Evolutionary conservation across 169 alveolate species (phyloP).

Genomic region (Miamiensis avidus): DNA sequence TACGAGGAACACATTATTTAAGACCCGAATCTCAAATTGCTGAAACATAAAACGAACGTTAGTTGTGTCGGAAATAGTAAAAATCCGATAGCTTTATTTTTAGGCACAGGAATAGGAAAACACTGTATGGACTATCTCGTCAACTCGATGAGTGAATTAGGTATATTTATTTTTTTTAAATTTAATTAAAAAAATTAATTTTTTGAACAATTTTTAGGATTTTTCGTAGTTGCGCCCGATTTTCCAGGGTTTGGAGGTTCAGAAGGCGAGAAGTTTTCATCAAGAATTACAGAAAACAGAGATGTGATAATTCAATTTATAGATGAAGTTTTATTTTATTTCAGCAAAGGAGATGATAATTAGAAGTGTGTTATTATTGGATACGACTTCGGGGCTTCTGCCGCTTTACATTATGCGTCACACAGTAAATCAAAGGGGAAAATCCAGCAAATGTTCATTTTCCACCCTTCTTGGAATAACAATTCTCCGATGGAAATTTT

Average conservation of each 20-base stretch:
- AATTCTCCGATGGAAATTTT: not conserved
- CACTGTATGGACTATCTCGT: not conserved
- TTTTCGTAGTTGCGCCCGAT: conserved; percentile 12
- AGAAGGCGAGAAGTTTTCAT: not conserved
- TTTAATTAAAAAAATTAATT: too few species aligned
- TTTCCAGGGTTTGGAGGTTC: conserved; percentile 5
- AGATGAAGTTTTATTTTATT: not conserved
- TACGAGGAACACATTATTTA: not conserved
- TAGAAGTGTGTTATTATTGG: not conserved
- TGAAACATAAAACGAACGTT: not conserved
- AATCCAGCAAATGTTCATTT: conserved; percentile 13
- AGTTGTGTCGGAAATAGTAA: not conserved
- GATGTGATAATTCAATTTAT: not conserved
- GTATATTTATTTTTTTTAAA: too few species aligned
- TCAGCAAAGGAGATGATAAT: not conserved
- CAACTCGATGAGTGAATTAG: too few species aligned
- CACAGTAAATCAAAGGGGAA: not conserved
- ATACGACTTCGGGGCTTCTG: conserved; percentile 11
- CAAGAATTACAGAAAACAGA: conserved; percentile 7
- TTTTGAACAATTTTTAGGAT: not conserved
- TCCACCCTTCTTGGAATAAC: conserved; percentile 17
- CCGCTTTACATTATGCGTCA: not conserved
- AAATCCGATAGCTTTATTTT: not conserved
- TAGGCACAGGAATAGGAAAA: not conserved
- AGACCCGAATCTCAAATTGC: not conserved